Percentiles rank a stretch among this genome's conserved stretches.
Conservation (phyloP, 2,329 filamentous ascomycete genomes). For the Parastagonospora avenae region DNA sequence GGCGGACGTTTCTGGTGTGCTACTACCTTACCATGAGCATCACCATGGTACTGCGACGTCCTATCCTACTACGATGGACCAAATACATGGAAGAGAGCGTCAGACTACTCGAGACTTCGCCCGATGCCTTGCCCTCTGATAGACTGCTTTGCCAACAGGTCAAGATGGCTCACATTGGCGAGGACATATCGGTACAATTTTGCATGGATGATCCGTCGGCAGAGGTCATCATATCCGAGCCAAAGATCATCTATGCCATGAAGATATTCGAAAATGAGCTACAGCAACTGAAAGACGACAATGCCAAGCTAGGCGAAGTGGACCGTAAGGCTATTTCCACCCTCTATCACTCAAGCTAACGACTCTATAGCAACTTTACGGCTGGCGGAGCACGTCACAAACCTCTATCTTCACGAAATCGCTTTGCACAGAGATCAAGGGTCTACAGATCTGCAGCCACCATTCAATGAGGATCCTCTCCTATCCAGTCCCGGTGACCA, state of each 20-base stretch:
- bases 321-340: conserved; percentile 31
- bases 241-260: conserved; percentile 60
- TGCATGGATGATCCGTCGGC: conserved; percentile 60
- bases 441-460: conserved; percentile 51
- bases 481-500: conserved; percentile 39
- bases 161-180: conserved; percentile 62
- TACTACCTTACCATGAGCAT: conserved; percentile 65
- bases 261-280: conserved; percentile 62
- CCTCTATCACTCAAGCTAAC: conserved; percentile 4
- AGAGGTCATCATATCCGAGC: conserved; percentile 59
- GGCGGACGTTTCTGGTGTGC: conserved; percentile 64
- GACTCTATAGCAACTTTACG: conserved; percentile 43
- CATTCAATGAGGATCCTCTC: conserved; percentile 49
- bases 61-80: conserved; percentile 64
- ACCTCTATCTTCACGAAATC: conserved; percentile 58
- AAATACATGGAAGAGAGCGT: conserved; percentile 68
- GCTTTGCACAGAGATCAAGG: conserved; percentile 54
- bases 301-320: conserved; percentile 45
- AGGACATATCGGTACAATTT: conserved; percentile 62
- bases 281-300: conserved; percentile 36
- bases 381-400: conserved; percentile 55
- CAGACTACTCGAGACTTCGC: conserved; percentile 60
- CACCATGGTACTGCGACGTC: conserved; percentile 63
- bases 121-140: conserved; percentile 63
- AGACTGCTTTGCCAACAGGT: conserved; percentile 62